These are phyloP conservation scores for Aspergillus biplanus DNA, from an alignment of 495 filamentous ascomycete genomes.

Conservation along the genomic window DNA sequence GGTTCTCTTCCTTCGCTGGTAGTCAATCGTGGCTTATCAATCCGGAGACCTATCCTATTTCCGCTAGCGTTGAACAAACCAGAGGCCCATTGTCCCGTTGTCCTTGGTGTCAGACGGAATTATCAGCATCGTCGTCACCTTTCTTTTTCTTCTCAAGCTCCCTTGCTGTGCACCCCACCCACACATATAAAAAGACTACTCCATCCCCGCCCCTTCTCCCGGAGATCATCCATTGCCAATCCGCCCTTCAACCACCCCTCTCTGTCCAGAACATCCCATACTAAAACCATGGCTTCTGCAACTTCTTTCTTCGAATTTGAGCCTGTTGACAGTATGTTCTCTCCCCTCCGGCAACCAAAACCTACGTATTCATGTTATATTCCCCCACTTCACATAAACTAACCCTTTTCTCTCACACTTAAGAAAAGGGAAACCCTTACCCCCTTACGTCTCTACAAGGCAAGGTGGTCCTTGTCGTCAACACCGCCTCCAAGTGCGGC, in stretches of 20 bases:
- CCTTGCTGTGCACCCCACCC: neutral
- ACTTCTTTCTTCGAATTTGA: slow-evolving; percentile 92
- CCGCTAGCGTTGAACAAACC: neutral
- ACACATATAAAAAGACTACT: neutral
- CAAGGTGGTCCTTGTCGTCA: slow-evolving; percentile 95
- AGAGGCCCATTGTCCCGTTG: neutral
- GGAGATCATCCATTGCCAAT: slow-evolving; percentile 1
- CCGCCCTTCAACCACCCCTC: neutral
- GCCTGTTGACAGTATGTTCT: slow-evolving; percentile 72
- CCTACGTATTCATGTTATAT: neutral
- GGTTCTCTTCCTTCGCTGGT: neutral
- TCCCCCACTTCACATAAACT: slow-evolving; percentile 1
- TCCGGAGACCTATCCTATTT: neutral
- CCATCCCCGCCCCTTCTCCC: neutral
- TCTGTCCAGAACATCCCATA: slow-evolving; percentile 19
- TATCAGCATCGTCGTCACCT: neutral
- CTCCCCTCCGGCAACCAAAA: slow-evolving; percentile 3
- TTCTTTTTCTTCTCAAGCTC: neutral
- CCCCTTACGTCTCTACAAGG: slow-evolving; percentile 70
- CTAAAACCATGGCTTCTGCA: slow-evolving; percentile 74
- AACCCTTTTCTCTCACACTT: slow-evolving; percentile 16
- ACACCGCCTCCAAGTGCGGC: slow-evolving; percentile 98
- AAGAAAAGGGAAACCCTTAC: slow-evolving; percentile 77
- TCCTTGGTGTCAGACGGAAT: neutral
- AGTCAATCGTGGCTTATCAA: slow-evolving; percentile 8